Percentiles rank a stretch among this genome's conserved stretches.
Conservation (phyloP, 179 eudicot genomes). For the Carnegiea gigantea region DNA sequence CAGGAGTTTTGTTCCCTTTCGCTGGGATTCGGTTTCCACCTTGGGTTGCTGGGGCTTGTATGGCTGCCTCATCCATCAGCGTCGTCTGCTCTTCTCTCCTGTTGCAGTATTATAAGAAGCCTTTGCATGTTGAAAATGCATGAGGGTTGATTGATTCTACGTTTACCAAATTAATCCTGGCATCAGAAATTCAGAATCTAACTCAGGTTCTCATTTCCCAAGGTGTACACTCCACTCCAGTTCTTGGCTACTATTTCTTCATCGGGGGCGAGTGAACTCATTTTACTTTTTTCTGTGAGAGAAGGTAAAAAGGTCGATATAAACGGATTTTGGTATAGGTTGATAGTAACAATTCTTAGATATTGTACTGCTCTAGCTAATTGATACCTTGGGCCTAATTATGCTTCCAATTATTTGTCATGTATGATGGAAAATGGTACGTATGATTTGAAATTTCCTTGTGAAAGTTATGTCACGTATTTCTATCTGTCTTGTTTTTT, state of each 20-base stretch:
- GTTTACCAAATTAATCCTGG: background rate
- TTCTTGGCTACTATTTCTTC: too few relatives aligned
- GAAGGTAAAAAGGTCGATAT: background rate
- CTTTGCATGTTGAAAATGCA: constrained; percentile 35
- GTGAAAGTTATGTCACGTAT: background rate
- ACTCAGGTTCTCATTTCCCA: background rate
- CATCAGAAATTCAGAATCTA: background rate
- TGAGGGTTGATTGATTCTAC: constrained; percentile 9
- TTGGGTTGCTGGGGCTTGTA: constrained; percentile 97
- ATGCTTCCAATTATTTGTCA: background rate
- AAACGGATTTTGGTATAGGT: background rate
- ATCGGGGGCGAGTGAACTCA: background rate
- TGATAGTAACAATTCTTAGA: background rate
- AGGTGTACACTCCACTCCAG: background rate
- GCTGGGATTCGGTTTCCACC: constrained; percentile 87
- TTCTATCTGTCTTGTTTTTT: too few relatives aligned
- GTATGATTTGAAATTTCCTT: background rate
- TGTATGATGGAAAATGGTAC: background rate
- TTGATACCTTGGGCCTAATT: background rate
- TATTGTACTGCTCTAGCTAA: background rate
- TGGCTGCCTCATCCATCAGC: constrained; percentile 93
- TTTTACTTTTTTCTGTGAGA: background rate
- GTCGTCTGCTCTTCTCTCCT: constrained; percentile 93
- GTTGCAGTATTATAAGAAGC: constrained; percentile 88
- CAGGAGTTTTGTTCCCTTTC: constrained; percentile 78